A percentile compares a stretch with the other conserved stretches of the same genome.
phyloP scores from a whole-genome alignment of 148 eudicot genomes.

The Arctostaphylos glauca region DNA sequence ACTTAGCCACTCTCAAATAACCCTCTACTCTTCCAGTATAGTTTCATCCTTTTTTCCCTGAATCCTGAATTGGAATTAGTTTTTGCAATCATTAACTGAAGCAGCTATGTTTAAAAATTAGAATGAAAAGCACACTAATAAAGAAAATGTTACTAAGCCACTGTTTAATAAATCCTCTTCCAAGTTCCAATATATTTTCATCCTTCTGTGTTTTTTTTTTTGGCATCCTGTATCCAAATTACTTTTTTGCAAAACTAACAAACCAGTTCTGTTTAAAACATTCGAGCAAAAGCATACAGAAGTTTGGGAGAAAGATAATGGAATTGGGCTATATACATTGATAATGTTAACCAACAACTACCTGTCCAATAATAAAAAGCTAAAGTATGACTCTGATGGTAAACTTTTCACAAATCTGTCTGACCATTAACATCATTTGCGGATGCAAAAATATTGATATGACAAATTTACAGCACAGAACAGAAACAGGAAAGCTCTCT shows the following conservation, averaged over 20 bases:
- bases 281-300: background rate
- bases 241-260: background rate
- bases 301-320: background rate
- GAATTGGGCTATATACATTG: background rate
- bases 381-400: background rate
- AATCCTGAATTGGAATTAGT: background rate
- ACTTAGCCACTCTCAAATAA: background rate
- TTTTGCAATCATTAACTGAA: background rate
- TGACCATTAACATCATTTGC: background rate
- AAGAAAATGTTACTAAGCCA: background rate
- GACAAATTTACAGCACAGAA: background rate
- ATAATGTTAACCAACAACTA: background rate
- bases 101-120: background rate
- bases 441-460: background rate
- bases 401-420: background rate
- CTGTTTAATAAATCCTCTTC: background rate
- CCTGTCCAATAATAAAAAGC: background rate
- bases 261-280: background rate
- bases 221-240: background rate
- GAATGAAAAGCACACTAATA: background rate
- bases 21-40: background rate
- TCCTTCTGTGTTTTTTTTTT: background rate
- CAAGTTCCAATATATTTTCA: background rate
- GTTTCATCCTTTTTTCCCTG: background rate
- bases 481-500: background rate